A percentile compares a stretch with the other conserved stretches of the same genome.
Conservation (phyloP, 1,284 basidiomycete genomes). For the Sutorius eximius region DNA sequence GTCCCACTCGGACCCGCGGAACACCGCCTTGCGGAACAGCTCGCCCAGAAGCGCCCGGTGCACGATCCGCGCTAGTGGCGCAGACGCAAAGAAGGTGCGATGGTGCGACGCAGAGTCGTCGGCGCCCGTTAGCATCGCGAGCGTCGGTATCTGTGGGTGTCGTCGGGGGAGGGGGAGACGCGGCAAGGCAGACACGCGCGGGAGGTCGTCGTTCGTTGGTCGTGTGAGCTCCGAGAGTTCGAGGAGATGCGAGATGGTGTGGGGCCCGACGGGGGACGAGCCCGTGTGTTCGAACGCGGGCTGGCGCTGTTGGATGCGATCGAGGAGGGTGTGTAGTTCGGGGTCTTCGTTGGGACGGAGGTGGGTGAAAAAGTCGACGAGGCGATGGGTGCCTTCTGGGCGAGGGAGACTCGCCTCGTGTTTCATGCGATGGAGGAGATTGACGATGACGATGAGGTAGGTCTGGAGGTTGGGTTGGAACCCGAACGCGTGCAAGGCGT, state of each 20-base stretch:
- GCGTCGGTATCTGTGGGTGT: constrained; percentile 15
- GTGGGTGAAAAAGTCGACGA: constrained; percentile 26
- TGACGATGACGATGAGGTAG: constrained; percentile 42
- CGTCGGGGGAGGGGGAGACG: neutral
- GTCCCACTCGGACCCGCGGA: constrained; percentile 19
- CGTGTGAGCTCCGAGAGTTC: constrained; percentile 13
- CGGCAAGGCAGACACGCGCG: neutral
- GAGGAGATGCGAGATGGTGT: constrained; percentile 25
- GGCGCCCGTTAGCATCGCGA: constrained; percentile 22
- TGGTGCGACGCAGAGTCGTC: neutral
- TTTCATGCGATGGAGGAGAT: constrained; percentile 30
- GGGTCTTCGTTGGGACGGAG: constrained; percentile 25
- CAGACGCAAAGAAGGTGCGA: constrained; percentile 14
- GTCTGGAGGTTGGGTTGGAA: constrained; percentile 38
- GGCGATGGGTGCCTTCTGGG: constrained; percentile 6
- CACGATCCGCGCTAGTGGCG: constrained; percentile 27
- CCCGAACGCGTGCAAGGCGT: constrained; percentile 32
- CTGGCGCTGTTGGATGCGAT: constrained; percentile 17
- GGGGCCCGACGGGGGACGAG: constrained; percentile 10
- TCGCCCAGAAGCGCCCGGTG: constrained; percentile 23
- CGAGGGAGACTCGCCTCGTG: constrained; percentile 11
- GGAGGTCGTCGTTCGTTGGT: constrained; percentile 8
- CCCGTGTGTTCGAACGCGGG: neutral
- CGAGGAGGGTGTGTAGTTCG: constrained; percentile 9
- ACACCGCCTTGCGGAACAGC: constrained; percentile 25